Evolutionary conservation across 805 yeast species (phyloP), one percentile per base, ranked within the genome.

Genomic region (Barnettozyma salicaria): DNA sequence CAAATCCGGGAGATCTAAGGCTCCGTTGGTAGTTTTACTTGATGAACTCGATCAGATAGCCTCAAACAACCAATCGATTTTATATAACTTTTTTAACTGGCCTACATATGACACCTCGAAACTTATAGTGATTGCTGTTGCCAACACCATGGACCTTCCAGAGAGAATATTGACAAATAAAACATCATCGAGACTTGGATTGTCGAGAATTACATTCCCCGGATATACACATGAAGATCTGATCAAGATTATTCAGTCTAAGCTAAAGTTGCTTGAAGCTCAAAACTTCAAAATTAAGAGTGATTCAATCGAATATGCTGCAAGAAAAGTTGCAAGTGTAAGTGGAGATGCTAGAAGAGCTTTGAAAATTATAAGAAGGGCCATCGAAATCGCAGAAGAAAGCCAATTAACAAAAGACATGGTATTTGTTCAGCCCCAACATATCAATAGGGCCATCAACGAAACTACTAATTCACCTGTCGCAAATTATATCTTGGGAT

Each of bases 51-150:
- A 92, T 60, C 97, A 92, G 54, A 68, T 92, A 35, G 89, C 88
- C 9, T 80, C 89, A 1, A 78, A 74, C 37, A 79, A 78, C 40
- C 96, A 87, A 55, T 76, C 78, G 30, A 89, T 90, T 24, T 80
- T 90, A 81, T 92, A 92, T 64, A 92, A 92, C 58, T 87, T 92
- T 55, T 88, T 92, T 69, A 92, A 92, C 60, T 92, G 99, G 99
- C 96, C 98, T 5, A 78, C 95, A 1, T 78, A 85, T 51, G 65
- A 73, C 10, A 67, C 77, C 46, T 88, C 97, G 5, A 80, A 80
- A 50, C 65, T 92, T 34, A 76, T 92, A 34, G 94, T 92, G 2
- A 69, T 92, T 28, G 97, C 97, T 0, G 88, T 92, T 21, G 97
- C 97, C 4, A 92, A 92, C 58, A 89, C 97, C 0, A 88, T 92